Base-by-base conservation (phyloP, 768 basidiomycete species). In the Leucocoprinus sp. region DNA sequence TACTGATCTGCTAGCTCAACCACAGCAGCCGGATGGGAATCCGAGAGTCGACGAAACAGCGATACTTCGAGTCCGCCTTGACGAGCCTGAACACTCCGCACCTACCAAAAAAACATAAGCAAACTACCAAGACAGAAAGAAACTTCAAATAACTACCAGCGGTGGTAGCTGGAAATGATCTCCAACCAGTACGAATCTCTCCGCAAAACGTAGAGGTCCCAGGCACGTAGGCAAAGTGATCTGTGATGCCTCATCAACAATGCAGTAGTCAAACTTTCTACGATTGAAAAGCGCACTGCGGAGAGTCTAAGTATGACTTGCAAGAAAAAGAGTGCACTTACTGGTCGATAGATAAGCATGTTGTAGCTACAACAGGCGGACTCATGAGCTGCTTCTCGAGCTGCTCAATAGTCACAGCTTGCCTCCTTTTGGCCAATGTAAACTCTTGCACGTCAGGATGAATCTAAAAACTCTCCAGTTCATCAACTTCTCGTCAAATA, bases 91-190 rank as follows among this genome's bases (percentile, higher is more conserved):
- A 64, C 69, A 57, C 86, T 92, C 41, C 84, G 83, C 23, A 96
- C 90, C 91, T 93, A 40, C 11, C 26, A 21, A 41, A 29, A 42
- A 37, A 21, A 23, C 6, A 37, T 5, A 39, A n/a, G 42, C 37
- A 42, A 41, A 8, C 14, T 26, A 37, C 18, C 22, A 37, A 33
- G 8, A 2, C 21, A 49, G 7, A 8, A 19, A 11, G 9, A 17
- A 17, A 40, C 12, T 31, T 21, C 15, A 37, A 8, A 38, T 43
- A 54, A 75, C 47, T 54, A 95, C 95, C 31, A 98, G 74, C 0
- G 96, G 96, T 8, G 95, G 95, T 2, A 99, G 78, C 56, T 99
- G 96, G 66, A 85, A 91, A 64, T 99, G 96, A 58, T 98, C 96
- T 5, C 96, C 96, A 14, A 98, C 95, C 9, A 98, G 81, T 4